These are phyloP conservation scores for Inga leiocalycina DNA, from an alignment of 306 rosid genomes.

Conservation along the genomic window DNA sequence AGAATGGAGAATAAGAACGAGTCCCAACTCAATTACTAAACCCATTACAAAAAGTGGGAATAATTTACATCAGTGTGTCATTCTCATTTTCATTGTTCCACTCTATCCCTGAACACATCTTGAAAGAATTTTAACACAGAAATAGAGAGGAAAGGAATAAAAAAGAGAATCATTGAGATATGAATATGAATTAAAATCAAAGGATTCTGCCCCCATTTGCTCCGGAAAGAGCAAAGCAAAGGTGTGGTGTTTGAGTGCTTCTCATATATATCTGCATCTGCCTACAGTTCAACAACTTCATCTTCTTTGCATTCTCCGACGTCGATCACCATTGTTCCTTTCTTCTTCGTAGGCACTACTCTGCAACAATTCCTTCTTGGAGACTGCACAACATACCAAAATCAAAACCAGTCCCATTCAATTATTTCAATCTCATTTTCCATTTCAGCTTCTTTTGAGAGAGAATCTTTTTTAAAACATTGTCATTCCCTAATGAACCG, in stretches of 20 bases:
- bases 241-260: too few relatives aligned
- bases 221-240: neutral
- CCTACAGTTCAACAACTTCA: constrained; percentile 52
- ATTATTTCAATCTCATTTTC: neutral
- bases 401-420: constrained; percentile 13
- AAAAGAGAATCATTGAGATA: neutral
- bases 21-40: neutral
- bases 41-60: neutral
- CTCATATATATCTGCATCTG: neutral
- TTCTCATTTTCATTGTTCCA: neutral
- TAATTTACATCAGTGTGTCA: neutral
- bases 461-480: neutral
- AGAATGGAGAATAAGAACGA: neutral
- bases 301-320: constrained; percentile 63
- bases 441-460: neutral
- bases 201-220: neutral
- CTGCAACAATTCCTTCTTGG: constrained; percentile 81
- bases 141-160: neutral
- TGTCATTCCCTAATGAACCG: neutral
- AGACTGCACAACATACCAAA: constrained; percentile 44
- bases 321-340: constrained; percentile 48
- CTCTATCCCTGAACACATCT: neutral
- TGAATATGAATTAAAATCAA: neutral
- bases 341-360: constrained; percentile 38
- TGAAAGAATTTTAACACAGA: neutral